Percentiles rank a stretch among this genome's conserved stretches.
phyloP scores from a whole-genome alignment of 2,329 filamentous ascomycete species.

The Ascochyta rabiei region DNA sequence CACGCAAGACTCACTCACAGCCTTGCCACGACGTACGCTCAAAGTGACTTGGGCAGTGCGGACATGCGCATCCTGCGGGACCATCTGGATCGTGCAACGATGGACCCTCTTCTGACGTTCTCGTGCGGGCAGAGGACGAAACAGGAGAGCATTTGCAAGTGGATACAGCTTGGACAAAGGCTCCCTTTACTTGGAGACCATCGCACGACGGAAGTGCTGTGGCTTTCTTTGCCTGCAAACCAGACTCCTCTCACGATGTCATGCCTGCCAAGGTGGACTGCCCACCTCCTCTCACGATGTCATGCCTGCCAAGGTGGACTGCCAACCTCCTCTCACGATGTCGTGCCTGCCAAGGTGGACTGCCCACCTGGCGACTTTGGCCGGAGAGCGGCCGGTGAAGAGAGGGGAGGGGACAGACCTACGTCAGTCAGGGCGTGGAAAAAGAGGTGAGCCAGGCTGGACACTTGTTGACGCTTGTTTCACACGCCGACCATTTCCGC shows the following conservation, averaged over 20 bases:
- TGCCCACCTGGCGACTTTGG: neutral
- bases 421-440: neutral
- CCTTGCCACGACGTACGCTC: neutral
- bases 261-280: no score
- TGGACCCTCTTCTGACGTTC: slow-evolving; percentile 1
- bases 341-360: no score
- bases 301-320: no score
- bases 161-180: neutral
- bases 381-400: slow-evolving; percentile 2
- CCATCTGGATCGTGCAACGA: slow-evolving; percentile 6
- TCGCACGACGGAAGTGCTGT: neutral
- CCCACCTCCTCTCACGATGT: neutral
- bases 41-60: neutral
- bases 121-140: slow-evolving; percentile 6
- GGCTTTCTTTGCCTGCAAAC: no score
- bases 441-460: neutral
- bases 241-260: no score
- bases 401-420: neutral
- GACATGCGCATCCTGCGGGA: slow-evolving; percentile 13
- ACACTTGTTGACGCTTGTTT: no score
- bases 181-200: neutral
- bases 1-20: no score
- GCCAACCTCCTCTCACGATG: neutral
- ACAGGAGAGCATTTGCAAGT: neutral
- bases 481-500: slow-evolving; percentile 7